phyloP scores from a whole-genome alignment of 345 rosid species.

The Iberis pinnata region DNA sequence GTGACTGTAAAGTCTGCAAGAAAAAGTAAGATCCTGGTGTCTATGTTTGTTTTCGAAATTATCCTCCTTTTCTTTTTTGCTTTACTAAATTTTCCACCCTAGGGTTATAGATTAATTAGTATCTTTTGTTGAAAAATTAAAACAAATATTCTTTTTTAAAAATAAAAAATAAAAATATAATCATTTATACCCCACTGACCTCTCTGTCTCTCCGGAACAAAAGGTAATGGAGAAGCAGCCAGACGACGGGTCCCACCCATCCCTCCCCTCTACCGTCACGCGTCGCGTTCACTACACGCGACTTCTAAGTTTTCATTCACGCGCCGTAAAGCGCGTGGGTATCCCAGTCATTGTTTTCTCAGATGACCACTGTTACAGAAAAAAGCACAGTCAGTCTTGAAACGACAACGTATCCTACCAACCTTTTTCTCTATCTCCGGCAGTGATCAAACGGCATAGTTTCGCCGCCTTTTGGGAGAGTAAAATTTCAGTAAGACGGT shows the following conservation, averaged over 20 bases:
- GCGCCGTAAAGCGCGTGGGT: slow-evolving; percentile 25
- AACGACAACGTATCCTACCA: slow-evolving; percentile 34
- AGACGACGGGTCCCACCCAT: slow-evolving; percentile 40
- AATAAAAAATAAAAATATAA: not conserved
- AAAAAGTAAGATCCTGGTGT: slow-evolving; percentile 22
- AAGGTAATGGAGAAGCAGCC: slow-evolving; percentile 33
- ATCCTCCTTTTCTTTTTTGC: slow-evolving; percentile 10
- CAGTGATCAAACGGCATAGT: slow-evolving; percentile 20
- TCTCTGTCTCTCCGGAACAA: slow-evolving; percentile 33
- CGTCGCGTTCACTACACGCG: not conserved
- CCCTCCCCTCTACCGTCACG: not conserved
- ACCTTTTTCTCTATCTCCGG: slow-evolving; percentile 10
- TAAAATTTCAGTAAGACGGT: slow-evolving; percentile 3
- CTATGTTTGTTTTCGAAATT: slow-evolving; percentile 13
- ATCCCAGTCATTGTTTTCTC: slow-evolving; percentile 17
- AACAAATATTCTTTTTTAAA: not conserved
- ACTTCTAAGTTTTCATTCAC: not conserved
- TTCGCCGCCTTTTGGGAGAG: slow-evolving; percentile 25
- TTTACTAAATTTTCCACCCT: slow-evolving; percentile 4
- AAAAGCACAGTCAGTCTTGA: slow-evolving; percentile 24
- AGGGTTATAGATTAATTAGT: no score
- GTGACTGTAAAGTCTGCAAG: slow-evolving; percentile 31
- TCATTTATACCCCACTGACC: slow-evolving; percentile 36
- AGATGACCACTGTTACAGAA: slow-evolving; percentile 37
- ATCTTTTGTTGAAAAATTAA: no score